phyloP scores from a whole-genome alignment of 1,139 yeast species.

The Candida gigantensis region DNA sequence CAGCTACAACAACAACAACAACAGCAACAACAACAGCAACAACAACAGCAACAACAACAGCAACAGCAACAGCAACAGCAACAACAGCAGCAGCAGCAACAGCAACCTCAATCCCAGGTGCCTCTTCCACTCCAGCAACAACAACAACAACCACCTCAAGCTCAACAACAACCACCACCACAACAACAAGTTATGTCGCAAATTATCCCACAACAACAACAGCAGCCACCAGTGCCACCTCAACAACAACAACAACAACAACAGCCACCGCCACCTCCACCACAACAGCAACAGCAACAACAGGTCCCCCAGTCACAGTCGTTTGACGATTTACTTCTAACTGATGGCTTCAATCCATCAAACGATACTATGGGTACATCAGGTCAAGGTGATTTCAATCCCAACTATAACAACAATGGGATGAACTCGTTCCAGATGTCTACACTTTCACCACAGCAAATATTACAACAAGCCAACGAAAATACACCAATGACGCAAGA shows the following conservation, averaged over 20 bases:
- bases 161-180: constrained; percentile 3
- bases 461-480: constrained; percentile 32
- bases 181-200: constrained; percentile 10
- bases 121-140: constrained; percentile 1
- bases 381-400: constrained; percentile 5
- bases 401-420: constrained; percentile 9
- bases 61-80: constrained; percentile 9
- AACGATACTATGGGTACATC: constrained; percentile 1
- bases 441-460: constrained; percentile 43
- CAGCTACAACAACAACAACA: constrained; percentile 7
- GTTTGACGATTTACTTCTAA: constrained; percentile 5
- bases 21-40: constrained; percentile 12
- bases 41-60: constrained; percentile 13
- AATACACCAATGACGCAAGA: constrained; percentile 14
- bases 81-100: constrained; percentile 11
- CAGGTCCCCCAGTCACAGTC: constrained; percentile 13
- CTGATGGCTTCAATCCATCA: constrained; percentile 6
- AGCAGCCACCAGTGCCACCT: too few relatives aligned
- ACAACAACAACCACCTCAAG: constrained; percentile 3
- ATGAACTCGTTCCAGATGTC: constrained; percentile 14
- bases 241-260: constrained; percentile 8
- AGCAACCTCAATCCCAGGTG: too few relatives aligned
- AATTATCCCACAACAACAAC: constrained; percentile 10
- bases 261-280: constrained; percentile 8
- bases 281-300: constrained; percentile 8